These are phyloP conservation scores for Fusarium redolens DNA, from an alignment of 2,329 filamentous ascomycete species.

Conservation along the genomic window DNA sequence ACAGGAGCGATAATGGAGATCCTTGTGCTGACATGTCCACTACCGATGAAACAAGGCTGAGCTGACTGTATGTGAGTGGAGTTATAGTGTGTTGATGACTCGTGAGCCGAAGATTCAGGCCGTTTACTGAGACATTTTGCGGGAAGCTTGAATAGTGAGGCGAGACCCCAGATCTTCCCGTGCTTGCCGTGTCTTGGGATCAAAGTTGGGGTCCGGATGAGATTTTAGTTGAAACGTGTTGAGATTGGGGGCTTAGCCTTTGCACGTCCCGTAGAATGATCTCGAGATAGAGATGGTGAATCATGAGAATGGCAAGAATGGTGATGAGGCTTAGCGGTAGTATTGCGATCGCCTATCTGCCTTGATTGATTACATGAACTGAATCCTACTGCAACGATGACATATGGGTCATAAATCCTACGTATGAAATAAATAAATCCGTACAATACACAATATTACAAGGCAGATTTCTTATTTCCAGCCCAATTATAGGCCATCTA, in stretches of 20 bases:
- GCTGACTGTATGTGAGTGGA: background rate
- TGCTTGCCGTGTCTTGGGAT: background rate
- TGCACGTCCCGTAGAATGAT: fast-evolving
- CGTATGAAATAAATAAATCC: background rate
- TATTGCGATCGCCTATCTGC: background rate
- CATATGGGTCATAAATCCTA: background rate
- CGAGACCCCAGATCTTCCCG: background rate
- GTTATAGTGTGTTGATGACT: background rate
- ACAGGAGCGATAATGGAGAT: background rate
- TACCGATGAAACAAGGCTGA: slow-evolving; percentile 8
- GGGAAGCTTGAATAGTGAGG: background rate
- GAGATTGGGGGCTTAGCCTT: background rate
- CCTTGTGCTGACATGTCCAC: background rate
- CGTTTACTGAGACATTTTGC: background rate
- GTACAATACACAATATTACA: background rate
- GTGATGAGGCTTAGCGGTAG: background rate
- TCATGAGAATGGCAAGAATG: background rate
- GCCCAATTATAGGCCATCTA: fast-evolving
- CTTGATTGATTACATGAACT: background rate
- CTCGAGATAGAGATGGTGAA: background rate
- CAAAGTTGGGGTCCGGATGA: background rate
- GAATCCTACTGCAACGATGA: background rate
- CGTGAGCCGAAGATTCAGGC: background rate
- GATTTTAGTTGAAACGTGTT: background rate
- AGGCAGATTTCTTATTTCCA: background rate